A percentile compares a stretch with the other conserved stretches of the same genome.
phyloP scores from a whole-genome alignment of 805 yeast species.

The Cyberlindnera meyerae region DNA sequence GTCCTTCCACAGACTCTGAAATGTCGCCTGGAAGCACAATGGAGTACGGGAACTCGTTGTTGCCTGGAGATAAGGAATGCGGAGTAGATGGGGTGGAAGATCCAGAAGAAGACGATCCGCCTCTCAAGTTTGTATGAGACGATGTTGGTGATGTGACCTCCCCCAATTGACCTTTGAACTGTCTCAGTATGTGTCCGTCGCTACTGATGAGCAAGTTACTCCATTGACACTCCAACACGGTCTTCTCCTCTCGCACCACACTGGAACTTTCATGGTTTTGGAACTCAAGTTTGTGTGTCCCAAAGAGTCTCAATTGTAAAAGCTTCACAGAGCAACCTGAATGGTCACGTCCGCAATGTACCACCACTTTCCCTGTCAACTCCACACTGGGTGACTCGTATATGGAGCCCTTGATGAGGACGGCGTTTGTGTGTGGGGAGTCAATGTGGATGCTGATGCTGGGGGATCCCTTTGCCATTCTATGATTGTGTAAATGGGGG shows the following conservation, averaged over 20 bases:
- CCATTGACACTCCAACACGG: conserved; percentile 70
- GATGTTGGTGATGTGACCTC: conserved; percentile 4
- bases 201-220: conserved; percentile 40
- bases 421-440: conserved; percentile 46
- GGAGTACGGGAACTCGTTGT: conserved; percentile 80
- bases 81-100: conserved; percentile 9
- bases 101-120: conserved; percentile 8
- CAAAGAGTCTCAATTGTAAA: conserved; percentile 55
- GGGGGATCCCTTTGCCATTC: too few species aligned
- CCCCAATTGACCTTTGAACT: conserved; percentile 1
- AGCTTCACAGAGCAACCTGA: conserved; percentile 53
- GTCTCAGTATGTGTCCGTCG: conserved; percentile 23
- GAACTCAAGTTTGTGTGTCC: conserved; percentile 58
- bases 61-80: conserved; percentile 51
- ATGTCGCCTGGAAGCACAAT: conserved; percentile 67
- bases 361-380: conserved; percentile 67
- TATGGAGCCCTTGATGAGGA: conserved; percentile 69
- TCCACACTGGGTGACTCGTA: conserved; percentile 69
- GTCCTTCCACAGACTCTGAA: conserved; percentile 85
- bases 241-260: conserved; percentile 44
- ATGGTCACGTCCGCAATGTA: conserved; percentile 67
- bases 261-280: conserved; percentile 30
- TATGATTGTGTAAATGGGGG: too few species aligned
- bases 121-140: conserved; percentile 3
- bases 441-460: conserved; percentile 16